These are phyloP conservation scores for Gossypium rotundifolium DNA, from an alignment of 345 rosid species.

Conservation along the genomic window DNA sequence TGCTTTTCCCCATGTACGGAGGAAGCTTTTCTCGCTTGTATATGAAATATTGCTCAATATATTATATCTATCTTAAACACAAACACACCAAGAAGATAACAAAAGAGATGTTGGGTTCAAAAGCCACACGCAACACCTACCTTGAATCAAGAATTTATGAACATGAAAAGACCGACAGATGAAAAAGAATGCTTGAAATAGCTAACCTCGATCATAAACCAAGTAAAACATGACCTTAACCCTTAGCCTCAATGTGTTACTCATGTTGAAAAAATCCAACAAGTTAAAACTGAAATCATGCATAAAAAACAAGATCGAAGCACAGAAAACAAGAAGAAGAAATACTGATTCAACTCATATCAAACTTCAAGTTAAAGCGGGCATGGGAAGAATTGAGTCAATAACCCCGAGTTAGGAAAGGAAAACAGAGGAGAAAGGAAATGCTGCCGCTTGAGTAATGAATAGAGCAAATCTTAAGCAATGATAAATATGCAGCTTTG, in stretches of 20 bases:
- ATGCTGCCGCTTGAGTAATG: not conserved
- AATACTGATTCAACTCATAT: not conserved
- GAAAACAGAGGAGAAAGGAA: not conserved
- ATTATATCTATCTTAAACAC: not conserved
- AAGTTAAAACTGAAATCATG: not conserved
- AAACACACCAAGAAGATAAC: too few species aligned
- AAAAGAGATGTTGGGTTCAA: slow-evolving; percentile 15
- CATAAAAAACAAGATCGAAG: not conserved
- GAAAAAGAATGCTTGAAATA: not conserved
- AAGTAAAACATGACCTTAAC: slow-evolving; percentile 25
- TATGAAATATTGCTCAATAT: not conserved
- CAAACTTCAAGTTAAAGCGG: not conserved
- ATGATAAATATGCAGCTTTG: not conserved
- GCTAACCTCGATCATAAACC: slow-evolving; percentile 38
- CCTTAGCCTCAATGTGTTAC: slow-evolving; percentile 38
- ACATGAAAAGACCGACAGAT: not conserved
- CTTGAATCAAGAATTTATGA: not conserved
- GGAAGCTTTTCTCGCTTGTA: not conserved
- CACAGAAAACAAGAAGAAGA: not conserved
- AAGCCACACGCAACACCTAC: slow-evolving; percentile 12
- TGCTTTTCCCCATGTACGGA: slow-evolving; percentile 14
- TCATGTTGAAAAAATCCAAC: slow-evolving; percentile 18
- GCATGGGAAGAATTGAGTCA: not conserved
- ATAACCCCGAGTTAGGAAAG: not conserved
- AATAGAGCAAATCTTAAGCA: not conserved